Base-by-base conservation (phyloP, 371 early-diverging fungal genomes). In the Syncephalis fuscata region DNA sequence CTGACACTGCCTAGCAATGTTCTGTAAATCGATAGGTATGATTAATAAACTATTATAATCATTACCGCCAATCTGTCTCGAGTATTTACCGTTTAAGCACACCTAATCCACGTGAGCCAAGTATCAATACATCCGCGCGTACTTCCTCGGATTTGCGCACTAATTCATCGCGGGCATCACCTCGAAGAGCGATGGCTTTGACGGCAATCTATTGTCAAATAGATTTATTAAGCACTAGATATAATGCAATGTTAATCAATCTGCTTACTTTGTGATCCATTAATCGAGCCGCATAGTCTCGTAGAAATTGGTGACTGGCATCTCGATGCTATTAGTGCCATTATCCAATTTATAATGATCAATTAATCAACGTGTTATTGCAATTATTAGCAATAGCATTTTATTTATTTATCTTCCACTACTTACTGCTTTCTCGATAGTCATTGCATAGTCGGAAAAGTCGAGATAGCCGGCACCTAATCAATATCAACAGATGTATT, bases 61-160 rank as follows among this genome's bases (percentile, higher is more conserved):
- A 48, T 7, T 48, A 32, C 2, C 17, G 9, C 20, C 14, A n/a
- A 32, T 50, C 1, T 4, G 2, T n/a, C 2, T 23, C 9, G 25
- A 26, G 2, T 7, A 16, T 38, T 48, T 46, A 69, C 70, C 71
- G 56, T 51, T 68, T 68, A 19, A 73, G 54, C 0, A 62, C 53
- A 0, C 74, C 75, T 55, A 73, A 53, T 23, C 73, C 71, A 37
- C 75, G 63, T 14, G 71, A 69, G 7, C 78, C 76, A 57, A 78
- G 61, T 46, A 78, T 55, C 0, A 78, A 57, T 2, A 65, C 62
- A 57, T 74, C 74, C 2, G 75, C 67, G 40, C 69, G 63, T 16
- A 69, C 53, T 45, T 74, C 75, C 17, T 47, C 50, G 3, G 61
- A 64, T 39, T 75, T 74, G 32, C 67, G 60, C 21, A 74, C 59